Base-by-base conservation (phyloP, 2,329 filamentous ascomycete species). In the Xylariaceae sp. region DNA sequence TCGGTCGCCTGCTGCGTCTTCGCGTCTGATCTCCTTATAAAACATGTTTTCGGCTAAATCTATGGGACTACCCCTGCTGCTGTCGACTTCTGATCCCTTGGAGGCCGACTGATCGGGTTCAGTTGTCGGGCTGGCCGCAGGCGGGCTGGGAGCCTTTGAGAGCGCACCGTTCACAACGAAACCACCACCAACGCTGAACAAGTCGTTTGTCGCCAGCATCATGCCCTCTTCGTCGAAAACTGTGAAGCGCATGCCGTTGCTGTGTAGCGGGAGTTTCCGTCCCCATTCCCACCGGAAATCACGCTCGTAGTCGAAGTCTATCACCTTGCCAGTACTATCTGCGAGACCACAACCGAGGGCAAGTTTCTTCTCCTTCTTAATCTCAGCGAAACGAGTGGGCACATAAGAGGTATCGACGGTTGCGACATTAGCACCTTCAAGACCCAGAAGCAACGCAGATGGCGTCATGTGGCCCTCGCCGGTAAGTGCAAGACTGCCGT, bases 401-500 rank as follows among this genome's bases (percentile, higher is more conserved):
- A 79, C 76, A 54, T 77, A 76, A 4, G 71, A 66, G 0, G 76
- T 78, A 41, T 78, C 76, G 18, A 79, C 74, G 0, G 74, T 74
- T 64, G 78, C 76, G 7, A 79, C 76, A 53, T 78, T 66, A 13
- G 74, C 74, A 29, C 75, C 72, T 60, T 79, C 76, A 0, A 79
- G 71, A n/a, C 76, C 76, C 1, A 78, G 68, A 8, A 79, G 67
- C 21, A 79, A 62, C 2, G 76, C 76, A 4, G 74, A 77, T 0
- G 76, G 76, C 2, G 76, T 79, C 76, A 79, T 78, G 57, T 77
- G 76, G 41, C 76, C 76, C 60, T 79, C 75, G 45, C 76, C 76
- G 0, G 76, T 79, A 32, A 79, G 71, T 0, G 76, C 76, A 54
- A 79, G 67, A 59, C 76, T 78, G 42, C 76, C 76, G 56, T 78